Percentiles rank a stretch among this genome's conserved stretches.
Conservation (phyloP, 2,329 filamentous ascomycete genomes). For the Sordariomycetes sp. region DNA sequence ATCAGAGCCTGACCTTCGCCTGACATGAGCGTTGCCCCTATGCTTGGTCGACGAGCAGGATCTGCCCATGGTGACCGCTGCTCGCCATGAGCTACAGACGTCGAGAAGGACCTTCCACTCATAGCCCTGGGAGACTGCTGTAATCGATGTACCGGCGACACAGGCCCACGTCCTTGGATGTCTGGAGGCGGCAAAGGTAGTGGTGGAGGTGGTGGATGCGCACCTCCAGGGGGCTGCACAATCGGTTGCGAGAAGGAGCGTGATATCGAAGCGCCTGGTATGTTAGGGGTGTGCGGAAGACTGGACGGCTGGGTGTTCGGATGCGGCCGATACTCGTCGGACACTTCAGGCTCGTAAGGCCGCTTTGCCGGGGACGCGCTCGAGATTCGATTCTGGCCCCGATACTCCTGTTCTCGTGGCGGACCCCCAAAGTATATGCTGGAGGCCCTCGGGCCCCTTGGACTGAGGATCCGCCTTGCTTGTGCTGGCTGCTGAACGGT, state of each 20-base stretch:
- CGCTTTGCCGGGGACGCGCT: conserved; percentile 19
- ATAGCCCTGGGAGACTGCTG: neutral
- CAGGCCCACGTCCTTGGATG: conserved; percentile 10
- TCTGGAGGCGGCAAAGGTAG: conserved; percentile 12
- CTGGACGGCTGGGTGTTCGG: conserved; percentile 13
- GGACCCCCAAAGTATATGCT: conserved; percentile 15
- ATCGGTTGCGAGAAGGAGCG: conserved; percentile 26
- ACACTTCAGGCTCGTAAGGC: conserved; percentile 16
- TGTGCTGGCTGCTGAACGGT: too few species aligned
- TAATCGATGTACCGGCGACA: conserved; percentile 8
- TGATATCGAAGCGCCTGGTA: conserved; percentile 14
- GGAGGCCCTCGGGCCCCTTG: conserved; percentile 17
- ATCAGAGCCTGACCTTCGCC: conserved; percentile 27
- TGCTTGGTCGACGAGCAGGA: conserved; percentile 18
- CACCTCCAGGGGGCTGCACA: conserved; percentile 12
- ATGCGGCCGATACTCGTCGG: conserved; percentile 15
- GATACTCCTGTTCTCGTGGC: conserved; percentile 13
- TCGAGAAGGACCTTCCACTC: conserved; percentile 2
- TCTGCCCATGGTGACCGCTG: conserved; percentile 17
- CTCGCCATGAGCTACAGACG: conserved; percentile 2
- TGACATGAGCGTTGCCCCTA: conserved; percentile 14
- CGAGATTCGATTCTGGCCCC: conserved; percentile 10
- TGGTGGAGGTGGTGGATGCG: conserved; percentile 13
- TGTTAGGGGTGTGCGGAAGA: conserved; percentile 12
- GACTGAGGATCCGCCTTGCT: conserved; percentile 17